Evolutionary conservation across 208 protist genomes (phyloP).

Genomic region (Strigomonas galati): DNA sequence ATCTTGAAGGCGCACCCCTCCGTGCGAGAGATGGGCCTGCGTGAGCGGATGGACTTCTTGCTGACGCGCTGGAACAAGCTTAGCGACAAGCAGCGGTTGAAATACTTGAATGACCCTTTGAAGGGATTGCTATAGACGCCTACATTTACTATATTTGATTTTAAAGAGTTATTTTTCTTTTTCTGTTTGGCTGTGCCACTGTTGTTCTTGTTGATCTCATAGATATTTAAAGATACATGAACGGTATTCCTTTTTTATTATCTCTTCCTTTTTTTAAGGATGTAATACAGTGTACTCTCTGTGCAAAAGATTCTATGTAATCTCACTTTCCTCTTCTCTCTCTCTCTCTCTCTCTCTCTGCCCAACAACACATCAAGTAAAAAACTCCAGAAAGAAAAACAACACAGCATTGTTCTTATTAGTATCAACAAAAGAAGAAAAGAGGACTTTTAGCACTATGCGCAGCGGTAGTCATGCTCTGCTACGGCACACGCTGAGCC

Average conservation of each 20-base stretch:
- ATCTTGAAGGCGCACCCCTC: conserved; percentile 80
- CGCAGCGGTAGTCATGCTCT: neutral
- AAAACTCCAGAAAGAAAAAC: too few relatives aligned
- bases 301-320: too few relatives aligned
- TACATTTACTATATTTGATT: neutral
- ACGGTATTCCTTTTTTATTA: neutral
- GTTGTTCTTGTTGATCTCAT: too few relatives aligned
- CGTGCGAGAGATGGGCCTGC: conserved; percentile 73
- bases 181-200: conserved; percentile 6
- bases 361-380: too few relatives aligned
- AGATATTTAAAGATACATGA: too few relatives aligned
- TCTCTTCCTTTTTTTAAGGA: neutral
- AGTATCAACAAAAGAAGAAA: too few relatives aligned
- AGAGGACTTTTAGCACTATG: neutral
- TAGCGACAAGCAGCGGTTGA: conserved; percentile 47
- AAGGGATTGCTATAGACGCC: conserved; percentile 76
- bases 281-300: too few relatives aligned
- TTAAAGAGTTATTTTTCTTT: neutral
- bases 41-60: conserved; percentile 87
- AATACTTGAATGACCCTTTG: conserved; percentile 78
- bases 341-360: too few relatives aligned
- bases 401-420: too few relatives aligned
- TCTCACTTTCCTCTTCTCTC: too few relatives aligned
- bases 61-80: conserved; percentile 69
- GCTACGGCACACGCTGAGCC: neutral